Conservation (phyloP, 1,139 yeast genomes). For the Kodamaea derodonti region DNA sequence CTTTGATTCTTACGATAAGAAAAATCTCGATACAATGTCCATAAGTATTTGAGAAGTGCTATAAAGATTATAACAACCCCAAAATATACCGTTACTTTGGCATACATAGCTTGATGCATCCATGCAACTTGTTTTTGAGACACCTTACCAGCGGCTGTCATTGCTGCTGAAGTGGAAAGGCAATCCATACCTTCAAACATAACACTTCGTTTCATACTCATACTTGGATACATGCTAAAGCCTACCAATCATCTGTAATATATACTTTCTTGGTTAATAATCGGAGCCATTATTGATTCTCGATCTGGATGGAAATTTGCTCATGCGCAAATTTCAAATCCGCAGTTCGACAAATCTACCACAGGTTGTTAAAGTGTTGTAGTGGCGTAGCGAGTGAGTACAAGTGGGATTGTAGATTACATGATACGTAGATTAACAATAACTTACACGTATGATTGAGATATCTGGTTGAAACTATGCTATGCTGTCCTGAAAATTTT, state of each 20-base stretch:
- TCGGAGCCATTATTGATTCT: neutral
- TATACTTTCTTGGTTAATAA: neutral
- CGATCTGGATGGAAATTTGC: conserved; percentile 3
- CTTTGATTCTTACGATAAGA: conserved; percentile 15
- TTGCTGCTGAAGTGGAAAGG: conserved; percentile 18
- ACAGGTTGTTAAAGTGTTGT: too few relatives aligned
- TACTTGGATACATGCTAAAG: too few relatives aligned
- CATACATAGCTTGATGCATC: conserved; percentile 39
- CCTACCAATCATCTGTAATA: too few relatives aligned
- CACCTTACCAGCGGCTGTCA: conserved; percentile 15
- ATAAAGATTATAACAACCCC: conserved; percentile 34
- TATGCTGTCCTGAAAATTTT: too few relatives aligned
- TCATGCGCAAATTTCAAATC: neutral
- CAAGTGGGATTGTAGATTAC: too few relatives aligned
- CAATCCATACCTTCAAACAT: conserved; percentile 45
- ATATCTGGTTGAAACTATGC: too few relatives aligned
- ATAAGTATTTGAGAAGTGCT: conserved; percentile 36
- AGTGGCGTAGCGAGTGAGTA: too few relatives aligned
- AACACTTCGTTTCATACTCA: conserved; percentile 16
- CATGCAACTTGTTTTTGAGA: conserved; percentile 43
- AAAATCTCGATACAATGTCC: conserved; percentile 34
- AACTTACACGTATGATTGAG: too few relatives aligned
- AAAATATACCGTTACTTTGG: conserved; percentile 44
- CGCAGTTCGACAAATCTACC: neutral
- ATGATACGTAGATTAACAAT: too few relatives aligned